Evolutionary conservation across 805 yeast genomes (phyloP).

Genomic region (Nakazawaea peltata): DNA sequence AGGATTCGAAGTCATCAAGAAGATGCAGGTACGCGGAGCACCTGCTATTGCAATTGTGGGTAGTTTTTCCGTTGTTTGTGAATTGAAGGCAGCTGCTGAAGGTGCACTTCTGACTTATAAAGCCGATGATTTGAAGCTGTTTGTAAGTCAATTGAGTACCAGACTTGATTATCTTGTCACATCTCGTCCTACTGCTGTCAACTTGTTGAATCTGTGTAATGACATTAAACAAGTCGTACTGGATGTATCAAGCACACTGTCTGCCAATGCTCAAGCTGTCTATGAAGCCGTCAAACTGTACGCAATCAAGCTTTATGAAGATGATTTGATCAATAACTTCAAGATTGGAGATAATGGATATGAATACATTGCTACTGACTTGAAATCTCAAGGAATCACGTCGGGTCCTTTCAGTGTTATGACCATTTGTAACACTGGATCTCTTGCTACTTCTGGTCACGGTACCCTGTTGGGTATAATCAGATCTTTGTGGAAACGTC

Average conservation of each 20-base stretch:
- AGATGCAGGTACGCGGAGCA: conserved; percentile 96
- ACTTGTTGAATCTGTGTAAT: conserved; percentile 67
- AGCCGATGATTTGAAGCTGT: conserved; percentile 19
- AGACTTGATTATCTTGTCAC: conserved; percentile 60
- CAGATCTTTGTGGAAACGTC: conserved; percentile 52
- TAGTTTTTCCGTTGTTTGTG: conserved; percentile 74
- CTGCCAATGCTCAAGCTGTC: conserved; percentile 12
- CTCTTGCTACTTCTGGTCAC: conserved; percentile 94
- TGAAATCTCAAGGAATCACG: conserved; percentile 39
- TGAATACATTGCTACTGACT: conserved; percentile 43
- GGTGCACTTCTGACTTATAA: conserved; percentile 23
- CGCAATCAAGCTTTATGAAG: conserved; percentile 52
- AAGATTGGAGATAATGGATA: conserved; percentile 79
- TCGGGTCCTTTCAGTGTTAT: conserved; percentile 68
- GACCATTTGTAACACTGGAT: conserved; percentile 95
- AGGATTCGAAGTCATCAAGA: conserved; percentile 76
- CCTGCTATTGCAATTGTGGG: conserved; percentile 98
- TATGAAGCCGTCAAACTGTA: conserved; percentile 31
- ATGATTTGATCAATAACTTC: conserved; percentile 72
- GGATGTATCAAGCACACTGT: conserved; percentile 9
- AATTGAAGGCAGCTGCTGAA: conserved; percentile 31
- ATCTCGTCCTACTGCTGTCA: conserved; percentile 95
- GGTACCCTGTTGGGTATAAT: conserved; percentile 95
- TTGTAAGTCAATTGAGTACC: conserved; percentile 29
- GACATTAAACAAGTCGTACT: conserved; percentile 32